Conservation (phyloP, 352 stramenopile genomes). For the Globisporangium orthogonon region DNA sequence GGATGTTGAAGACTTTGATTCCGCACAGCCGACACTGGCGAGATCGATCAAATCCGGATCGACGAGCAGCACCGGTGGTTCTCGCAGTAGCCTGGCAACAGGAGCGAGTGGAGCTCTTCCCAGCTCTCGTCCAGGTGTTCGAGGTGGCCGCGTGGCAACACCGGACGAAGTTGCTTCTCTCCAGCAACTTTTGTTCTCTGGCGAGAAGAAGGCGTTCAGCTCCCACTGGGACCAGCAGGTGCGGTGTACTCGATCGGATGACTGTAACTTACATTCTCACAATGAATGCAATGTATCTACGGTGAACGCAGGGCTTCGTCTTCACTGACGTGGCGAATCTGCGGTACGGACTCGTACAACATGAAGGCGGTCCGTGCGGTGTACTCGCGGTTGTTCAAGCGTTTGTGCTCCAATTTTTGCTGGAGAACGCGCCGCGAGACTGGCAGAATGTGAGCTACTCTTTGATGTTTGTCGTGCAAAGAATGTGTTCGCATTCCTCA, state of each 20-base stretch:
- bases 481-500: background rate
- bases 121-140: background rate
- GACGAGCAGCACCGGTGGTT: background rate
- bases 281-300: background rate
- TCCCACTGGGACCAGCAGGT: slow-evolving; percentile 70
- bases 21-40: background rate
- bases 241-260: background rate
- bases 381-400: slow-evolving; percentile 93
- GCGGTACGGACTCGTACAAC: slow-evolving; percentile 89
- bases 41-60: background rate
- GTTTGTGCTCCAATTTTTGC: slow-evolving; percentile 82
- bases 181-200: slow-evolving; percentile 52
- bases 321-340: slow-evolving; percentile 44
- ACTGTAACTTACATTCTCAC: background rate
- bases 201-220: slow-evolving; percentile 48
- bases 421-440: slow-evolving; percentile 26
- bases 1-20: slow-evolving; percentile 15
- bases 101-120: background rate
- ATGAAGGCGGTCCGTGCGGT: slow-evolving; percentile 92
- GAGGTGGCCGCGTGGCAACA: slow-evolving; percentile 17
- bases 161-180: slow-evolving; percentile 40
- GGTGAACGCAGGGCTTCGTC: slow-evolving; percentile 45
- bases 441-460: slow-evolving; percentile 58
- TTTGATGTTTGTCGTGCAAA: background rate
- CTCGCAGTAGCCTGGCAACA: background rate